Evolutionary conservation across 306 rosid species (phyloP), one percentile per base, ranked within the genome.

Genomic region (Ormosia semicastrata): DNA sequence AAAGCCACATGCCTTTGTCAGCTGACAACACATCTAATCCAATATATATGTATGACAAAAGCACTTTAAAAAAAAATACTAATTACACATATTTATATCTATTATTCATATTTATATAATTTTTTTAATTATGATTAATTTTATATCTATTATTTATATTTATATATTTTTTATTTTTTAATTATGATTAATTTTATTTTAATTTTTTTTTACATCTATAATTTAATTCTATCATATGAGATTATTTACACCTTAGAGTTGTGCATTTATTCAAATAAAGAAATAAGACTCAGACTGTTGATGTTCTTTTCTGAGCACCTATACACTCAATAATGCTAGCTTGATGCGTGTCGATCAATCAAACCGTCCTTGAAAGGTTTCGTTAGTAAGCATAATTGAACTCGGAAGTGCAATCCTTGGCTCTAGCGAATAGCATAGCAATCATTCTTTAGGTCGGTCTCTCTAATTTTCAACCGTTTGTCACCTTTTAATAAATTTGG

Each of bases 321-420:
- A 71, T 4, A 17, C 63, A 59, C 65, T 62, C 70, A 66, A 64
- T 66, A 36, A 34, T 62, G 70, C 83, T 54, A 72, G 63, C 60
- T 37, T 47, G 85, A 87, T 41, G 58, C 39, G 86, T 85, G 86
- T 72, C 80, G 10, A 87, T 85, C 91, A 91, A 79, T 71, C 72
- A 74, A 72, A 62, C 32, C 80, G 43, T 14, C 39, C 44, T 13
- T 32, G 44, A 52, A 37, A 37, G 39, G 29, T 70, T 46, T 41
- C 36, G 74, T 57, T 63, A 32, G 34, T 5, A 58, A 65, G 37
- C 36, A 70, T 44, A 65, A 75, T 81, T 85, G 58, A 73, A 53
- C 52, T 63, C 71, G 73, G 50, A 79, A 40, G 53, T 59, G 57
- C 76, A 49, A 58, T 49, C 56, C 72, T 54, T 60, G 50, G 32